phyloP scores from a whole-genome alignment of 768 basidiomycete species.

The Hypholoma fasciculare region DNA sequence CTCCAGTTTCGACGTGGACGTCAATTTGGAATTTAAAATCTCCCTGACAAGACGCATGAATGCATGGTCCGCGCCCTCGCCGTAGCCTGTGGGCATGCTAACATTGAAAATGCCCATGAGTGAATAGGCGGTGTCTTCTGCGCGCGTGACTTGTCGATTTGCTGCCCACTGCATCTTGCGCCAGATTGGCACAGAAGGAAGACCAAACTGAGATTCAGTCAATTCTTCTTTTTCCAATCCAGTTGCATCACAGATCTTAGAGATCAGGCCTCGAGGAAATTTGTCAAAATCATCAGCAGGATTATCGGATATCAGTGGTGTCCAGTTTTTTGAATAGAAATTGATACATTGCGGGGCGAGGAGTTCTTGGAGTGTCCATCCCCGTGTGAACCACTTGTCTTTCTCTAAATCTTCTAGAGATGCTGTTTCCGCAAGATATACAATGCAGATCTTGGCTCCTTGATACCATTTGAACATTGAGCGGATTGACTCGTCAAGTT shows the following conservation, averaged over 20 bases:
- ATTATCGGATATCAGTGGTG: neutral
- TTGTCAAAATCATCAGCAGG: no score
- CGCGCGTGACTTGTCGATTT: neutral
- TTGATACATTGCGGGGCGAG: neutral
- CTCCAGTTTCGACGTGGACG: neutral
- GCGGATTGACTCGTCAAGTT: slow-evolving; percentile 1
- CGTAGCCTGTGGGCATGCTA: neutral
- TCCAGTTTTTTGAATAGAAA: neutral
- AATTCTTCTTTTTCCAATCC: neutral
- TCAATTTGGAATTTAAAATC: neutral
- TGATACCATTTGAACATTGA: slow-evolving; percentile 3
- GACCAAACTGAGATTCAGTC: neutral
- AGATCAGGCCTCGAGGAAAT: neutral
- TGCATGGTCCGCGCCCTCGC: neutral
- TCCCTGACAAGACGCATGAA: neutral
- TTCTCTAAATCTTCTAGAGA: neutral
- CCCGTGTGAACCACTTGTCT: neutral
- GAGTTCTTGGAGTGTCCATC: slow-evolving; percentile 1
- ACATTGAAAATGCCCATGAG: slow-evolving; percentile 3
- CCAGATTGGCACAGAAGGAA: neutral
- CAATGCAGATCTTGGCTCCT: neutral
- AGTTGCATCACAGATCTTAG: neutral
- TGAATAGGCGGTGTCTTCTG: neutral
- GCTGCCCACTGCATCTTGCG: slow-evolving; percentile 4
- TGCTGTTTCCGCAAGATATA: neutral